Evolutionary conservation across 75 land plant genomes (phyloP).

Genomic region (Sequoiadendron giganteum): DNA sequence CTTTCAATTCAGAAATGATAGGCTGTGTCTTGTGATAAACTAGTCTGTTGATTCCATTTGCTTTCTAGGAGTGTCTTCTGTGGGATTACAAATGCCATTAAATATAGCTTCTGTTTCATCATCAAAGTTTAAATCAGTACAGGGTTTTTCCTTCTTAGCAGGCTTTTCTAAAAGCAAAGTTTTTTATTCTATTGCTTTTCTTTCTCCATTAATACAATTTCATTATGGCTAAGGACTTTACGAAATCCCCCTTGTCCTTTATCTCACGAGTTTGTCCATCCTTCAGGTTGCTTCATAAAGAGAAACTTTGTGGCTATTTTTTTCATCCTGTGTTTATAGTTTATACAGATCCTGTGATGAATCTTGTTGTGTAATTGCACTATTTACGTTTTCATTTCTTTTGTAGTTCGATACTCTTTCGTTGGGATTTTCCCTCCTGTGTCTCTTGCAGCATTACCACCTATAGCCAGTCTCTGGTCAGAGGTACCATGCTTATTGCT

Average conservation of each 20-base stretch:
- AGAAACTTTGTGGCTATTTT: neutral
- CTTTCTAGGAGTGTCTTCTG: neutral
- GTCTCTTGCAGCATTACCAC: neutral
- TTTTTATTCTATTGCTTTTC: neutral
- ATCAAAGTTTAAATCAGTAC: neutral
- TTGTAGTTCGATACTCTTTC: neutral
- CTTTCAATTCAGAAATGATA: neutral
- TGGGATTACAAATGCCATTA: neutral
- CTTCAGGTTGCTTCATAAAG: neutral
- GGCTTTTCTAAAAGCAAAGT: too few species aligned
- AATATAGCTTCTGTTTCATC: neutral
- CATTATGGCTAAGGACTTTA: neutral
- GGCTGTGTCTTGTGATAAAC: neutral
- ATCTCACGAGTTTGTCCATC: neutral
- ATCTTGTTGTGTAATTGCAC: neutral
- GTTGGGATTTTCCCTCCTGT: neutral
- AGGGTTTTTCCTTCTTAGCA: neutral
- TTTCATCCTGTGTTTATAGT: neutral
- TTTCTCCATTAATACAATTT: neutral
- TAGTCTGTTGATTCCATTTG: neutral
- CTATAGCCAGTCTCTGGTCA: neutral
- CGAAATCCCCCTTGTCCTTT: neutral
- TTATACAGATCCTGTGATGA: neutral
- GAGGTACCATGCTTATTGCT: neutral
- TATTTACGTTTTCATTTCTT: neutral